Percentiles rank a stretch among this genome's conserved stretches.
Evolutionary conservation across 2,329 filamentous ascomycete genomes (phyloP).

Genomic region (Decorospora gaudefroyi): DNA sequence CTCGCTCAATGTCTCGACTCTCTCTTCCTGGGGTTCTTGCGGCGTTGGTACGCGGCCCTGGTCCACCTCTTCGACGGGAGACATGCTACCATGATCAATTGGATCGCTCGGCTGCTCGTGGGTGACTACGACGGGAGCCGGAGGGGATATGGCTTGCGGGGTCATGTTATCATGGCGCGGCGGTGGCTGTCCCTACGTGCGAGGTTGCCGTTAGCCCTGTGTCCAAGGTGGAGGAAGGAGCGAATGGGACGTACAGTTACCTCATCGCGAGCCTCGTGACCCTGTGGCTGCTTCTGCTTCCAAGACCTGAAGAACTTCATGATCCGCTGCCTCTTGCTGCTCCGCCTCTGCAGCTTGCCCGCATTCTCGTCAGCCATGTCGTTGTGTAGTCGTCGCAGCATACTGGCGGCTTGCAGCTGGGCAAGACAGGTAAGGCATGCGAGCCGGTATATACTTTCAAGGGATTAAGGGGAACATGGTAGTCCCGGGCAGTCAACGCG

Average conservation of each 20-base stretch:
- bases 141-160: slow-evolving; percentile 21
- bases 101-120: slow-evolving; percentile 17
- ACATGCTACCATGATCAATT: slow-evolving; percentile 16
- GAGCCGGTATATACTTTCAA: slow-evolving; percentile 25
- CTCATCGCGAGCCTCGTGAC: slow-evolving; percentile 18
- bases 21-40: slow-evolving; percentile 20
- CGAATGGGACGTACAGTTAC: slow-evolving; percentile 28
- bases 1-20: slow-evolving; percentile 43
- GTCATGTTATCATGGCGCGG: slow-evolving; percentile 10
- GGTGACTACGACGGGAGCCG: slow-evolving; percentile 15
- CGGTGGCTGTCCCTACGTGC: slow-evolving; percentile 25
- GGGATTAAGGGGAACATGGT: slow-evolving; percentile 22
- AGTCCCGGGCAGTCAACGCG: too few species aligned
- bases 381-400: slow-evolving; percentile 37
- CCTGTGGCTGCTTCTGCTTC: slow-evolving; percentile 30
- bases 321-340: slow-evolving; percentile 40
- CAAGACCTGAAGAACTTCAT: slow-evolving; percentile 39
- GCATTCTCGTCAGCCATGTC: slow-evolving; percentile 26
- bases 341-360: slow-evolving; percentile 31
- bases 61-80: slow-evolving; percentile 15
- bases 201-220: slow-evolving; percentile 25
- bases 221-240: slow-evolving; percentile 6
- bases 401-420: slow-evolving; percentile 25
- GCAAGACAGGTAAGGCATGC: slow-evolving; percentile 27
- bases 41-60: slow-evolving; percentile 18